Percentiles rank a stretch among this genome's conserved stretches.
Conservation (phyloP, 2,329 filamentous ascomycete species). For the Boeremia lycopersici region DNA sequence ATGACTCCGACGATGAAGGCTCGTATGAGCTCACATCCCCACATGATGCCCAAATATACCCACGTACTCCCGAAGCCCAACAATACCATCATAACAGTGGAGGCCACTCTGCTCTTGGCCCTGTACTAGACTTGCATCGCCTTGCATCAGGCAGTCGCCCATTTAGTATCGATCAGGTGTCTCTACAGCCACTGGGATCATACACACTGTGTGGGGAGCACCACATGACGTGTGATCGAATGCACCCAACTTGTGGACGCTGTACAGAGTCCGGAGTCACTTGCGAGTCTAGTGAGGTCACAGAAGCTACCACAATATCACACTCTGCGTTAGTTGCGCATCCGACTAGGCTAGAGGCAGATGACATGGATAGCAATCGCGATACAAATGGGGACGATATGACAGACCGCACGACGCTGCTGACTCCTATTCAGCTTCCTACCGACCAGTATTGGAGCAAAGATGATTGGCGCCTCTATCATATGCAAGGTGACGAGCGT, state of each 20-base stretch:
- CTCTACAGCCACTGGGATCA: conserved; percentile 2
- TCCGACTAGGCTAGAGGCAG: not conserved
- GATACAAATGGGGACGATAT: not conserved
- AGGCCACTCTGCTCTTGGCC: not conserved
- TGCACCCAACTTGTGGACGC: conserved; percentile 72
- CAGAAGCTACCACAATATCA: not conserved
- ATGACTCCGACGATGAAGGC: not conserved
- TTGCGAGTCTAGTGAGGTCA: not conserved
- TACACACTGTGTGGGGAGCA: conserved; percentile 8
- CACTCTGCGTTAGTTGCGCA: too few relatives aligned
- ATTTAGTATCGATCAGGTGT: not conserved
- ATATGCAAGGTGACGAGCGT: not conserved
- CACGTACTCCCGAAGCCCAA: not conserved
- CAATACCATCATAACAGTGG: not conserved
- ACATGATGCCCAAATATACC: not conserved
- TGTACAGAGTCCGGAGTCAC: conserved; percentile 57
- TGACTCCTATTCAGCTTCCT: not conserved
- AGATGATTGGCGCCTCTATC: not conserved
- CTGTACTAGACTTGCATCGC: not conserved
- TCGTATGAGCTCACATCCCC: not conserved
- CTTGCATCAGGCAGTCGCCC: not conserved
- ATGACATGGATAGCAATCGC: too few relatives aligned
- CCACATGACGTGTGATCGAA: conserved; percentile 65
- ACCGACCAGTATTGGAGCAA: conserved; percentile 2
- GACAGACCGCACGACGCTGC: not conserved